Base-by-base conservation (phyloP, 164 flowering plant species). In the Buxus sempervirens region DNA sequence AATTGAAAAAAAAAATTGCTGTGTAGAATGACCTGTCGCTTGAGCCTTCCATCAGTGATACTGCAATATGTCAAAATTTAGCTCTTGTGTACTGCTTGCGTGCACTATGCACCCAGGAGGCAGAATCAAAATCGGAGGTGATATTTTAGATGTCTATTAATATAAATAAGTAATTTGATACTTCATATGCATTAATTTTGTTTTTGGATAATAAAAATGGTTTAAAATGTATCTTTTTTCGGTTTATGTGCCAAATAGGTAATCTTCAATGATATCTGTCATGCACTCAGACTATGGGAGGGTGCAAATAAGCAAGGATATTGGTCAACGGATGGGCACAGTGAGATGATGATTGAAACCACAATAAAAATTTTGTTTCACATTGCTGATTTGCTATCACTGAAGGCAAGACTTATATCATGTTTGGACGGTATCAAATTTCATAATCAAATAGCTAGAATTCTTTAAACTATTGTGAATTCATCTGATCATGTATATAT, bases 51-150 rank as follows among this genome's bases (percentile, higher is more conserved):
- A 36, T 51, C 12, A 23, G 27, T 58, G 65, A 48, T 73, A 51
- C 68, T 76, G 53, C 69, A 56, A 56, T 54, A 41, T 73, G 53
- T 60, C 85, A 89, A 76, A 88, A 82, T 15, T 72, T 90, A 64
- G 90, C 93, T 63, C 70, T 81, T 64, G 84, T 94, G 41, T 79
- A 90, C 78, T 80, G 87, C 78, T 76, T 89, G 68, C 94, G 82
- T 63, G 98, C 97, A 66, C 67, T 89, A 1, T 84, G 81, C 72
- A 71, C 72, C 63, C 87, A 87, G 68, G 98, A 95, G 81, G 72
- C 76, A 63, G 84, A 84, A 68, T 86, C 90, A 72, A 79, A 75
- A 73, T 78, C 83, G 64, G 74, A 89, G 93, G 98, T 88, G 73
- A 58, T 68, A 59, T 72, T 77, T 62, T 69, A 64, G 58, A 21